phyloP scores from a whole-genome alignment of 2,329 filamentous ascomycete genomes.

The Aureobasidium sp. region DNA sequence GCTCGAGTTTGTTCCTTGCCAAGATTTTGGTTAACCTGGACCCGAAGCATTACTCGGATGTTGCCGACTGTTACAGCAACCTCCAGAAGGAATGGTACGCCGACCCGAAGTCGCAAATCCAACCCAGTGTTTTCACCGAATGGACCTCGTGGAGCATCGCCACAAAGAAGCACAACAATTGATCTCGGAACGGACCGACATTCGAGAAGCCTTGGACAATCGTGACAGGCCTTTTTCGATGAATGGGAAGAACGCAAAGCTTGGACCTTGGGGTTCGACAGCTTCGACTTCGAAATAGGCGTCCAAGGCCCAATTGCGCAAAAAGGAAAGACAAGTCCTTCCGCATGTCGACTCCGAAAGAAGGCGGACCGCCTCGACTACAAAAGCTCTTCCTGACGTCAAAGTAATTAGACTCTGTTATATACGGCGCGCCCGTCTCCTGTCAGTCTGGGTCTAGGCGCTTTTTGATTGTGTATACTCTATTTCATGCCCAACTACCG shows the following conservation, averaged over 20 bases:
- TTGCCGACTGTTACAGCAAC: constrained; percentile 37
- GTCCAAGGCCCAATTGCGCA: constrained; percentile 8
- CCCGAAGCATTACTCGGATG: constrained; percentile 30
- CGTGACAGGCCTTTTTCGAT: background rate
- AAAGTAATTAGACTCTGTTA: background rate
- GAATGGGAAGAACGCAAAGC: background rate
- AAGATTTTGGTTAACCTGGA: constrained; percentile 52
- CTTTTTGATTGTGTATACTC: constrained; percentile 9
- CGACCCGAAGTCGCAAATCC: constrained; percentile 36
- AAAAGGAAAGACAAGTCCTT: background rate
- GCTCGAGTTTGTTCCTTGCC: constrained; percentile 60
- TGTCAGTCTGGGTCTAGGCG: background rate
- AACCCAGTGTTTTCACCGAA: constrained; percentile 39
- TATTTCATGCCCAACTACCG: background rate
- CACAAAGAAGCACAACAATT: constrained; percentile 21
- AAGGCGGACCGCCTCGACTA: background rate
- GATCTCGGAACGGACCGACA: constrained; percentile 10
- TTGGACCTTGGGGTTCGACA: background rate
- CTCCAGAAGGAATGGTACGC: constrained; percentile 39
- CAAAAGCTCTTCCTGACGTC: constrained; percentile 1
- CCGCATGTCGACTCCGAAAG: background rate
- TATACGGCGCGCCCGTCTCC: background rate
- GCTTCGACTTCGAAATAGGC: background rate
- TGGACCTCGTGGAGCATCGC: constrained; percentile 40
- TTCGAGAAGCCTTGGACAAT: constrained; percentile 2